Percentiles rank a stretch among this genome's conserved stretches.
phyloP scores from a whole-genome alignment of 2,329 filamentous ascomycete species.

The Aspergillus fijiensis region DNA sequence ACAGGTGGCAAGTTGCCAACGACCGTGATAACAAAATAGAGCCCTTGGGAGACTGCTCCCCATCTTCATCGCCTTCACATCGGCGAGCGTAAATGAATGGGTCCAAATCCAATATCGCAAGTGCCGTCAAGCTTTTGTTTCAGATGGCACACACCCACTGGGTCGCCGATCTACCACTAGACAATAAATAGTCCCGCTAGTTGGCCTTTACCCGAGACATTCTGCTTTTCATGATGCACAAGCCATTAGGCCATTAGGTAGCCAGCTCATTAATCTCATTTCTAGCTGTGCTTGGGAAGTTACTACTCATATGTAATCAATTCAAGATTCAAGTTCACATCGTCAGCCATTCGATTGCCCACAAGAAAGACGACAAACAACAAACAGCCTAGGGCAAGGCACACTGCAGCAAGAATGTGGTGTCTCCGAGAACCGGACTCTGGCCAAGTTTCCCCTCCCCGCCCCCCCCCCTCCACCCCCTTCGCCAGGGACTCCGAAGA shows the following conservation, averaged over 20 bases:
- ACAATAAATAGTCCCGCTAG: background rate
- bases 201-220: background rate
- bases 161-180: background rate
- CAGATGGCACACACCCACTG: background rate
- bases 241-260: background rate
- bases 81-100: too few species aligned
- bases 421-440: background rate
- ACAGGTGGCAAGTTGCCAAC: too few species aligned
- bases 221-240: background rate
- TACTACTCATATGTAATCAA: too few species aligned
- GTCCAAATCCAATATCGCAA: background rate
- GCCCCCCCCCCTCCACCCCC: background rate
- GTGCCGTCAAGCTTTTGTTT: background rate
- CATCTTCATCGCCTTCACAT: too few species aligned
- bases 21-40: too few species aligned
- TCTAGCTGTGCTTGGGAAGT: background rate
- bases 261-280: background rate
- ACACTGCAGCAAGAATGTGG: constrained; percentile 1
- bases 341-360: background rate
- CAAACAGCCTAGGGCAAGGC: background rate
- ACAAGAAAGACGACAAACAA: background rate
- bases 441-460: background rate
- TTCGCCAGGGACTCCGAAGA: background rate
- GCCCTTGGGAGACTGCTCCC: too few species aligned
- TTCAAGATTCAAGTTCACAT: too few species aligned